Evolutionary conservation across 2,329 filamentous ascomycete species (phyloP), one percentile per base, ranked within the genome.

Genomic region (Nemania serpens): DNA sequence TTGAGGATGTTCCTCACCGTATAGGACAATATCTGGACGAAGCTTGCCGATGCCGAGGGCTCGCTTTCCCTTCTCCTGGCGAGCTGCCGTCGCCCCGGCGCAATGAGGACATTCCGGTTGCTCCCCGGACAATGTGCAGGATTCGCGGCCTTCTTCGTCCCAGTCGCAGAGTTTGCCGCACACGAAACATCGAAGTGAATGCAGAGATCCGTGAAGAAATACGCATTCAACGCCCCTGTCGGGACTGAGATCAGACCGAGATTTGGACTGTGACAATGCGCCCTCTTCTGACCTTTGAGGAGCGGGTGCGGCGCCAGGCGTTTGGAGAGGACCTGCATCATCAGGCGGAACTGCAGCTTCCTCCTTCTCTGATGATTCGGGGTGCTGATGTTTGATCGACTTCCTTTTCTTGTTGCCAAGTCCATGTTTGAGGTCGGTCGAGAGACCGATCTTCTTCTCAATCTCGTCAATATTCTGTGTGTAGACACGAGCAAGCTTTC

Each of bases 401-500:
- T 77, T 80, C 64, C 81, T 79, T 48, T 83, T 81, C 42, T 84
- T 81, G 66, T 81, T 85, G 1, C 88, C 89, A 1, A 86, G 83
- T 0, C 88, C 88, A 34, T 83, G 79, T 11, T 78, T 76, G 9
- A 91, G 78, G 55, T 87, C 82, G 0, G 87, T 89, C 15, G 82
- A 84, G 3, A 91, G 77, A 3, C 88, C 88, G 45, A 90, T 87
- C 58, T 88, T 86, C 69, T 88, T 85, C 70, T 91, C 89, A 6
- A 91, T 84, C 63, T 87, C 85, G 66, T 91, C 88, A 65, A 91
- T 91, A 65, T 91, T 91, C 67, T 91, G 88, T 0, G 88, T 91
- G 68, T 91, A 91, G 68, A 88, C 90, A 41, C 88, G 79, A 34
- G 90, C 86, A 5, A 91, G 78, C 64, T 89, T 88, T 3, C 88